Base-by-base conservation (phyloP, 768 basidiomycete species). In the Termitomyces sp. region DNA sequence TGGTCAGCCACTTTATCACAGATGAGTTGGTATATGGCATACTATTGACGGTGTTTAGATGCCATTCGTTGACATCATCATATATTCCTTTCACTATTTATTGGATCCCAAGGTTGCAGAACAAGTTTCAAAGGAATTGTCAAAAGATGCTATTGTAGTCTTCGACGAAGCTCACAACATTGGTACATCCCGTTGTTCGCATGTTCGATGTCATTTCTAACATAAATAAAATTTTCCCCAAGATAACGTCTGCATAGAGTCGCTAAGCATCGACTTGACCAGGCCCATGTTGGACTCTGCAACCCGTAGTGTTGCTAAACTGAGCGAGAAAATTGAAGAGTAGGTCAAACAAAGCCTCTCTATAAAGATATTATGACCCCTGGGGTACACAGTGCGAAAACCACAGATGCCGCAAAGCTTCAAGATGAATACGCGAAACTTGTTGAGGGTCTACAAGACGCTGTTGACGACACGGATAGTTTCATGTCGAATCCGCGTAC, bases 131-230 rank as follows among this genome's bases (percentile, higher is more conserved):
- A 95, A 93, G 69, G 97, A 99, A 71, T 80, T 99, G 75, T 92
- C 91, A 8, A 98, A 98, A 68, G 97, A 99, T 70, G 89, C 94
- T 33, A 99, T 99, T 55, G 95, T 99, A 41, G 97, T 99, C 1
- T 99, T 99, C 68, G 97, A 99, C 68, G 97, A 99, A 70, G 97
- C 97, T 16, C 97, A 99, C 73, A 99, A 99, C 70, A 99, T 99
- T 54, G 95, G 95, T 95, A 65, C 58, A 63, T 36, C 55, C 28
- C 30, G 14, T 28, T 44, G 3, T 38, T 28, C 12, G 13, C 28
- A 18, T 26, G 2, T 35, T 51, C 26, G 44, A 67, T 46, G 23
- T 46, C 13, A 57, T 35, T 83, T 84, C 55, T 50, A 36, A 32
- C 40, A 57, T 50, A 32, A 32, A 57, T 50, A 32, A 32, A 30